Evolutionary conservation across 257 asterid species (phyloP), one percentile per base, ranked within the genome.

Genomic region (Nicotiana noctiflora): DNA sequence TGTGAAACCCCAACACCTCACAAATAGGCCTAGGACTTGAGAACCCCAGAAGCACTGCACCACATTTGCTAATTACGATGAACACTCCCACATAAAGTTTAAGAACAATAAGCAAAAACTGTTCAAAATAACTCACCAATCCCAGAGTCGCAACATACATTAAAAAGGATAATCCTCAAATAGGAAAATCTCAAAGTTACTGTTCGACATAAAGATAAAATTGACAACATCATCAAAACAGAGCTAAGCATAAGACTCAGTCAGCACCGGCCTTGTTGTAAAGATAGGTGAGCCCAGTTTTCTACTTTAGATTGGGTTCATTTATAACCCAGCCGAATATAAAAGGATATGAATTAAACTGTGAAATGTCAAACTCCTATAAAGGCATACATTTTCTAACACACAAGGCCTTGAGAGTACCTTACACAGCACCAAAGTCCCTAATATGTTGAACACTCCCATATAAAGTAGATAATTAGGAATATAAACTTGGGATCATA

Each of bases 221-320:
- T 10, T 23, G 21, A 21, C 0, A 2, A 12, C 0, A 23, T 1
- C 66, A 23, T 21, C 3, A 61, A 61, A 4, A 11, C n/a, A 68
- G 3, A 10, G 31, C 60, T 72, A 72, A 46, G 6, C 37, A 70
- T 21, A 1, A 70, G 3, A 3, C 32, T 85, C 63, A 91, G 81
- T 84, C 91, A 5, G 85, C 89, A 19, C 89, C 93, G 14, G 92
- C 90, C 86, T 89, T 86, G 60, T 86, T 89, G 92, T 89, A 89
- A 79, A 91, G 88, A 53, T 89, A 88, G 23, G 95, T 91, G 19
- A 91, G 81, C 2, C 93, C 92, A 79, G 18, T 55, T 55, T 55
- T 56, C 62, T 17, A n/a, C 6, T 56, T 17, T 56, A 6, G 3
- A 17, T 53, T 14, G 23, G 19, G 23, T 56, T 8, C 62, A 2